Evolutionary conservation across 306 rosid genomes (phyloP).

Genomic region (Sphenostylis stenocarpa): DNA sequence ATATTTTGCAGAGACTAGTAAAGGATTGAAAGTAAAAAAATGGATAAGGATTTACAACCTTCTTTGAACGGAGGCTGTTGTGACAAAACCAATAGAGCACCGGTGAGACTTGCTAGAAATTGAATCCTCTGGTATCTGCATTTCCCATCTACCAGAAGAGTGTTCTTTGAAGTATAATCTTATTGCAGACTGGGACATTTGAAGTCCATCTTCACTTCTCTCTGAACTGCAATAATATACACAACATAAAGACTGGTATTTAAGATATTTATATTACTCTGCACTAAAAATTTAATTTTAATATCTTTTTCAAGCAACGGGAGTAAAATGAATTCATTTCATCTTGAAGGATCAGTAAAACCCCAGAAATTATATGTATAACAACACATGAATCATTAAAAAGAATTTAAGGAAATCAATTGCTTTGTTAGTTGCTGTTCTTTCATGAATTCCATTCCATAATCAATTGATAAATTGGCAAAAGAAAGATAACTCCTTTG

Average conservation of each 20-base stretch:
- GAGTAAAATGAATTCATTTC: not conserved
- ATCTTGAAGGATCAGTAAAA: not conserved
- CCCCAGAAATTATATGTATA: not conserved
- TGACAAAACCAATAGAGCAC: constrained; percentile 85
- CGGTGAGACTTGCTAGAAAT: constrained; percentile 49
- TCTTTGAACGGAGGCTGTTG: constrained; percentile 71
- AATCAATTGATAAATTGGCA: too few species aligned
- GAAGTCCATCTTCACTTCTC: constrained; percentile 41
- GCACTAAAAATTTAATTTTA: not conserved
- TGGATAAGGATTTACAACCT: constrained; percentile 50
- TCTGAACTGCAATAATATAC: constrained; percentile 47
- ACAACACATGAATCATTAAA: too few species aligned
- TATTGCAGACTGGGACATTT: constrained; percentile 56
- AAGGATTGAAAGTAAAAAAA: constrained; percentile 3
- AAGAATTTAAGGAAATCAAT: too few species aligned
- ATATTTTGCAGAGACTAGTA: not conserved
- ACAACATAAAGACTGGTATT: not conserved
- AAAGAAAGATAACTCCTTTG: too few species aligned
- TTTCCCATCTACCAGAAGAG: constrained; percentile 64
- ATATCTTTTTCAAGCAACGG: constrained; percentile 1
- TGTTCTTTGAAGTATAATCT: constrained; percentile 58
- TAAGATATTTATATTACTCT: not conserved
- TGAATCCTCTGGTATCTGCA: constrained; percentile 58
- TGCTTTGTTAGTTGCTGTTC: too few species aligned
- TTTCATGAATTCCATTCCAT: too few species aligned